Percentiles rank a stretch among this genome's conserved stretches.
phyloP scores from a whole-genome alignment of 495 filamentous ascomycete genomes.

The Hypoxylon lienhwacheense region DNA sequence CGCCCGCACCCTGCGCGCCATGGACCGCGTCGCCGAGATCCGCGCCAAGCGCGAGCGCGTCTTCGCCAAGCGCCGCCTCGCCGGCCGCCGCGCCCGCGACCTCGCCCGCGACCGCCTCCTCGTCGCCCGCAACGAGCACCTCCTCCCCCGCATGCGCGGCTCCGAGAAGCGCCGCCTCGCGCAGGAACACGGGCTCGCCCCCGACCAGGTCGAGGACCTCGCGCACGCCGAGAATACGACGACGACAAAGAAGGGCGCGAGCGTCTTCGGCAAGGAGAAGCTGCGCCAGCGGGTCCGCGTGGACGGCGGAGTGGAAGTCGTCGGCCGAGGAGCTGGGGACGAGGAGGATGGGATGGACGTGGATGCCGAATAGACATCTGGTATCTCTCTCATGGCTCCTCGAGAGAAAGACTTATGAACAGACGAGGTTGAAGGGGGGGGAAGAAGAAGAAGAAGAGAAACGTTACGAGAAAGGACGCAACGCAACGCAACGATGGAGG shows the following conservation, averaged over 20 bases:
- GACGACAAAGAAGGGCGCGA: slow-evolving; percentile 47
- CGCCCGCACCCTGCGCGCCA: slow-evolving; percentile 82
- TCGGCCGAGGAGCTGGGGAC: slow-evolving; percentile 34
- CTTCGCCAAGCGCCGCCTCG: slow-evolving; percentile 91
- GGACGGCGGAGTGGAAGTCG: slow-evolving; percentile 65
- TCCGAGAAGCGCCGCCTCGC: slow-evolving; percentile 55
- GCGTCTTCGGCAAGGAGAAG: slow-evolving; percentile 62
- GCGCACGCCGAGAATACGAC: slow-evolving; percentile 42
- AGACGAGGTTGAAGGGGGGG: neutral
- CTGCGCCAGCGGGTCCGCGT: slow-evolving; percentile 63
- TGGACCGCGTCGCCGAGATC: slow-evolving; percentile 90
- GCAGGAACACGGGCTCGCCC: slow-evolving; percentile 50
- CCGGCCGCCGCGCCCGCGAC: slow-evolving; percentile 81
- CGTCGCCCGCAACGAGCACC: slow-evolving; percentile 87
- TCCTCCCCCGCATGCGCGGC: slow-evolving; percentile 67
- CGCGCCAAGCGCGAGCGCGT: slow-evolving; percentile 76
- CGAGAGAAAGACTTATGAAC: neutral
- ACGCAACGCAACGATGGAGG: too few relatives aligned
- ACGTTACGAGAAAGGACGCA: neutral
- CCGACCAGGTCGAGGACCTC: slow-evolving; percentile 58
- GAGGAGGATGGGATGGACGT: slow-evolving; percentile 64
- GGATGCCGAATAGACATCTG: slow-evolving; percentile 54
- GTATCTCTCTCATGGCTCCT: neutral
- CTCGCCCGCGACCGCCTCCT: slow-evolving; percentile 78
- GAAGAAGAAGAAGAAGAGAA: neutral